Evolutionary conservation across 2,329 filamentous ascomycete genomes (phyloP).

Genomic region (Pleoardoris graminearum): DNA sequence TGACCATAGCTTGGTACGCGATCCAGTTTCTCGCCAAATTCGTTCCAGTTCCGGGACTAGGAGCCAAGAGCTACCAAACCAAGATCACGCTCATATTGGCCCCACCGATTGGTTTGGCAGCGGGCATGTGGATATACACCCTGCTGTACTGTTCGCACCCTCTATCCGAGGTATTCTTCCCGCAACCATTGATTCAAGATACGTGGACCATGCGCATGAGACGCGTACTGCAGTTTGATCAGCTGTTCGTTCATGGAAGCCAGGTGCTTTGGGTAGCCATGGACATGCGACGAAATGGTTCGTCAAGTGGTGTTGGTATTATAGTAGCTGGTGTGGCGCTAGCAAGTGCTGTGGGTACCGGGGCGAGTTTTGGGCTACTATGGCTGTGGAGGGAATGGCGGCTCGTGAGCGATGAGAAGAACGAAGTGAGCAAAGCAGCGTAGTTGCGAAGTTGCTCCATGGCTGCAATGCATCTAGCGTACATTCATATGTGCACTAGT

Average conservation of each 20-base stretch:
- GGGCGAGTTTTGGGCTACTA: background rate
- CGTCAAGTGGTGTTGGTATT: background rate
- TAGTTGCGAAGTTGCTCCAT: background rate
- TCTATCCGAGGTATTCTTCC: slow-evolving; percentile 12
- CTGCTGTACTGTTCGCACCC: slow-evolving; percentile 12
- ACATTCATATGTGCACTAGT: background rate
- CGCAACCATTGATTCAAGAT: slow-evolving; percentile 2
- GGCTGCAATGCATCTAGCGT: background rate
- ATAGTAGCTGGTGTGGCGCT: background rate
- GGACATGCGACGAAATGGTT: background rate
- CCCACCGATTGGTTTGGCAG: slow-evolving; percentile 13
- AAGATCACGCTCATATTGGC: slow-evolving; percentile 5
- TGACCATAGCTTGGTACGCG: slow-evolving; percentile 11
- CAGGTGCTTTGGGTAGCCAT: slow-evolving; percentile 2
- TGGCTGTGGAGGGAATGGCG: slow-evolving; percentile 6
- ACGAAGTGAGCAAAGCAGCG: background rate
- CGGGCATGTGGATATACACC: slow-evolving; percentile 9
- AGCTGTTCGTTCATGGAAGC: slow-evolving; percentile 7
- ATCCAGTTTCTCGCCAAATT: background rate
- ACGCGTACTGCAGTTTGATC: slow-evolving; percentile 16
- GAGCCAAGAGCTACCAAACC: slow-evolving; percentile 8
- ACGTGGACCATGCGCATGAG: slow-evolving; percentile 14
- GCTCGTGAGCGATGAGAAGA: background rate
- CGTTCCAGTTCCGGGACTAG: background rate
- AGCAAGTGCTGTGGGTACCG: background rate